phyloP scores from a whole-genome alignment of 768 basidiomycete genomes.

The Leucocoprinus birnbaumii region DNA sequence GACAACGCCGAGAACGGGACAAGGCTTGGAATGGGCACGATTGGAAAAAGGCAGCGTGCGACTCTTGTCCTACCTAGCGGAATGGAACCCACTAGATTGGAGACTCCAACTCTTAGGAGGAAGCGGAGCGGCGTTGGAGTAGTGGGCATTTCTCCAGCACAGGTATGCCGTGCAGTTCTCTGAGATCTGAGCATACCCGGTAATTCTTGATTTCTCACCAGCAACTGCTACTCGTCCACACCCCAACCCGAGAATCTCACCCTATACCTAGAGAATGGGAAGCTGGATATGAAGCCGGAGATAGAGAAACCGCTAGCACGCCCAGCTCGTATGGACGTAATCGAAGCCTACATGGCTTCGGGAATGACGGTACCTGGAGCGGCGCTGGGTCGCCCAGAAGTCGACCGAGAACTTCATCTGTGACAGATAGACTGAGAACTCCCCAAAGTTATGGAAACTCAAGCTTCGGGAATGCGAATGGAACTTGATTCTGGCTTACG shows the following conservation, averaged over 20 bases:
- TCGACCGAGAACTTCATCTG: conserved; percentile 15
- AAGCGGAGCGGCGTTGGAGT: conserved; percentile 58
- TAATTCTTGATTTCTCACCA: conserved; percentile 18
- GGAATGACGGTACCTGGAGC: conserved; percentile 25
- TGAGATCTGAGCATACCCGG: not conserved
- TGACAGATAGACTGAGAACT: conserved; percentile 20
- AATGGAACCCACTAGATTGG: conserved; percentile 23
- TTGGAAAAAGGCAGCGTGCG: conserved; percentile 38
- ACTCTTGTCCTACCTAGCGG: conserved; percentile 50
- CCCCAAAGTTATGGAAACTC: conserved; percentile 3
- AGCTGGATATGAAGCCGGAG: conserved; percentile 29
- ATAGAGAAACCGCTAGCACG: conserved; percentile 27
- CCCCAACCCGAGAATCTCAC: conserved; percentile 52
- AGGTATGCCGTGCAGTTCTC: conserved; percentile 37
- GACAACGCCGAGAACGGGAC: conserved; percentile 19
- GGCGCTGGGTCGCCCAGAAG: conserved; percentile 13
- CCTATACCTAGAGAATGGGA: conserved; percentile 15
- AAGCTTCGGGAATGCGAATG: not conserved
- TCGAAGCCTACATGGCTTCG: conserved; percentile 41
- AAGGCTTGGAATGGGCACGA: conserved; percentile 26
- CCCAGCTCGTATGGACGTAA: conserved; percentile 30
- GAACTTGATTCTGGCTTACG: not conserved
- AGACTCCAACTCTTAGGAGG: conserved; percentile 44
- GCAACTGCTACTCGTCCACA: conserved; percentile 65
- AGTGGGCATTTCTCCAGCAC: conserved; percentile 72